Base-by-base conservation (phyloP, 768 basidiomycete species). In the Erythrobasidium yunnanense region DNA sequence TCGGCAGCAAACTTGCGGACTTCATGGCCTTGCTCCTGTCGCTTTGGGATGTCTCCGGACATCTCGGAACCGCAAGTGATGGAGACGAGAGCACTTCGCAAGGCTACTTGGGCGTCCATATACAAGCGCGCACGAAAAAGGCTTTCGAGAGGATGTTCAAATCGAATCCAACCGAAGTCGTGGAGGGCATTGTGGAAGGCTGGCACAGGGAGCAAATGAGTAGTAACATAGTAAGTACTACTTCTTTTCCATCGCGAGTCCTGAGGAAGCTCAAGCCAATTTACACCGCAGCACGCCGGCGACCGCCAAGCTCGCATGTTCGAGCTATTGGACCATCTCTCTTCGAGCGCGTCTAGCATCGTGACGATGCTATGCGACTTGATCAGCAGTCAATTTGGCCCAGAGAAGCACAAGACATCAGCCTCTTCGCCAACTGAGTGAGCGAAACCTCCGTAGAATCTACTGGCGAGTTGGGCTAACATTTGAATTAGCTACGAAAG, bases 321-420 rank as follows among this genome's bases (percentile, higher is more conserved):
- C 72, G 86, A 90, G 65, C 79, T 93, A 23, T 79, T 93, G 13
- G 90, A 95, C 73, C 78, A 85, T 17, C 81, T 97, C 30, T 82
- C 90, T 5, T 81, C 87, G 2, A 93, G 83, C 73, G 87, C 90
- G 2, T 90, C 90, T 71, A 86, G 81, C 58, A 84, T 87, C 6
- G 90, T 96, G 0, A 85, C 89, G 68, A 85, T 92, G 81, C 78
- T 90, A 32, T 91, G 88, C 73, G 90, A 95, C 85, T 71, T 87
- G 90, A 50, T 79, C 79, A 20, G 77, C 77, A 47, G 47, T 6
- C 60, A 54, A 29, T 55, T 22, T 34, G 25, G n/a, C 42, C 22
- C 33, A 30, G 57, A 57, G 46, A 58, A 58, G 49, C 22, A 22
- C 49, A 49, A 62, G 30, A 29, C 50, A 17, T 20, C 42, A 2